Conservation (phyloP, 73 alveolate genomes). For the Paramecium caudatum region DNA sequence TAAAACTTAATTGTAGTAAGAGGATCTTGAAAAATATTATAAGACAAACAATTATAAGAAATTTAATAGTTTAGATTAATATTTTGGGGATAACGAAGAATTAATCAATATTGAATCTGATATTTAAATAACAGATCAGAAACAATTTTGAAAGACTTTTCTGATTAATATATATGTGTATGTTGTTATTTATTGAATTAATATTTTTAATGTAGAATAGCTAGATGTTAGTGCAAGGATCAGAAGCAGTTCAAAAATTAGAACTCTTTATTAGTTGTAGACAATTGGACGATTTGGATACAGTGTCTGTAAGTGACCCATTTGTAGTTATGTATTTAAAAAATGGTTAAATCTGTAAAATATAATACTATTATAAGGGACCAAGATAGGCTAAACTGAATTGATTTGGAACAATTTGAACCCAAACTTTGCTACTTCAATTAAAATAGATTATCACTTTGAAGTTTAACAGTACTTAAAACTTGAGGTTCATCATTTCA, state of each 20-base stretch:
- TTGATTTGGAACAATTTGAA: slow-evolving; percentile 77
- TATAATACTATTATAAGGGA: slow-evolving; percentile 15
- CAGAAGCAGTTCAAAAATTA: slow-evolving; percentile 39
- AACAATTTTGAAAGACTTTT: too few relatives aligned
- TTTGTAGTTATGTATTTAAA: slow-evolving; percentile 59
- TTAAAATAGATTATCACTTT: slow-evolving; percentile 86
- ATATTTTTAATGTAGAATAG: too few relatives aligned
- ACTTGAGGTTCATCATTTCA: slow-evolving; percentile 82
- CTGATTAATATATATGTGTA: too few relatives aligned
- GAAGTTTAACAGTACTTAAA: slow-evolving; percentile 83
- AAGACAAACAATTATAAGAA: too few relatives aligned
- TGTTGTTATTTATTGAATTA: too few relatives aligned
- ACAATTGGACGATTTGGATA: slow-evolving; percentile 82
- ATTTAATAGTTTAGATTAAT: too few relatives aligned
- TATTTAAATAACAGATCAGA: too few relatives aligned
- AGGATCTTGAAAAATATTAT: too few relatives aligned
- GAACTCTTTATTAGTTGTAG: slow-evolving; percentile 79
- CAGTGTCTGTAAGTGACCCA: slow-evolving; percentile 81
- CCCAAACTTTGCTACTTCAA: slow-evolving; percentile 86
- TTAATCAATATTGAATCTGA: too few relatives aligned
- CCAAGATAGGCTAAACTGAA: slow-evolving; percentile 83
- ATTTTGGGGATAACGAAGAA: too few relatives aligned
- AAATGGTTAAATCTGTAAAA: slow-evolving; percentile 7
- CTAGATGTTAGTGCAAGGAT: too few relatives aligned
- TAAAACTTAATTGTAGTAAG: too few relatives aligned